phyloP scores from a whole-genome alignment of 1,139 yeast species.

The Kodamaea plutei region DNA sequence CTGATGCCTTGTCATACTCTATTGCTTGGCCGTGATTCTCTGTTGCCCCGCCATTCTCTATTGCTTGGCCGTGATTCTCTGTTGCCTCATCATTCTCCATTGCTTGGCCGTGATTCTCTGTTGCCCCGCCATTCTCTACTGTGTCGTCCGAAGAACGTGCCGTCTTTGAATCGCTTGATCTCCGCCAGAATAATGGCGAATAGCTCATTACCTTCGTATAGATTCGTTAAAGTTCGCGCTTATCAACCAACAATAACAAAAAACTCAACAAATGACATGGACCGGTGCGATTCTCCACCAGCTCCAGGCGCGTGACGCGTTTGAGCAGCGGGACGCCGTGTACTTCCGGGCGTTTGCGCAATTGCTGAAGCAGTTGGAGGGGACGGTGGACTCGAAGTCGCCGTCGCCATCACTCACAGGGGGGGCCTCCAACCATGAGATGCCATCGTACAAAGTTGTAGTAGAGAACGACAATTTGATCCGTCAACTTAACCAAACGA shows the following conservation, averaged over 20 bases:
- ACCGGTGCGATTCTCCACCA: conserved; percentile 5
- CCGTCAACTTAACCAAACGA: conserved; percentile 21
- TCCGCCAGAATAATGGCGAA: conserved; percentile 3
- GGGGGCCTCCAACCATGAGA: conserved; percentile 6
- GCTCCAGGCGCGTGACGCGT: conserved; percentile 18
- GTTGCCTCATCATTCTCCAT: too few relatives aligned
- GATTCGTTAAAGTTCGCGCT: conserved; percentile 4
- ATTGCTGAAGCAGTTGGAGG: conserved; percentile 17
- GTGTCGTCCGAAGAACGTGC: too few relatives aligned
- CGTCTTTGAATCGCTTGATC: conserved; percentile 1
- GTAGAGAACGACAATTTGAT: conserved; percentile 18
- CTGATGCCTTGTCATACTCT: too few relatives aligned
- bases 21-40: too few relatives aligned
- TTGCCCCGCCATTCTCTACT: too few relatives aligned
- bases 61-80: too few relatives aligned
- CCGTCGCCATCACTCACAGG: conserved; percentile 17
- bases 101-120: too few relatives aligned
- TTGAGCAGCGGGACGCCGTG: conserved; percentile 29
- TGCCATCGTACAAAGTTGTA: conserved; percentile 8
- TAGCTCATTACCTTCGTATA: conserved; percentile 1
- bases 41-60: too few relatives aligned
- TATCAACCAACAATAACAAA: background rate
- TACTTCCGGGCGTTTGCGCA: conserved; percentile 34
- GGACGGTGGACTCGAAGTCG: conserved; percentile 6
- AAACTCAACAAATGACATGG: conserved; percentile 2